Evolutionary conservation across 2,329 filamentous ascomycete genomes (phyloP).

Genomic region (Colletotrichum tamarilloi): DNA sequence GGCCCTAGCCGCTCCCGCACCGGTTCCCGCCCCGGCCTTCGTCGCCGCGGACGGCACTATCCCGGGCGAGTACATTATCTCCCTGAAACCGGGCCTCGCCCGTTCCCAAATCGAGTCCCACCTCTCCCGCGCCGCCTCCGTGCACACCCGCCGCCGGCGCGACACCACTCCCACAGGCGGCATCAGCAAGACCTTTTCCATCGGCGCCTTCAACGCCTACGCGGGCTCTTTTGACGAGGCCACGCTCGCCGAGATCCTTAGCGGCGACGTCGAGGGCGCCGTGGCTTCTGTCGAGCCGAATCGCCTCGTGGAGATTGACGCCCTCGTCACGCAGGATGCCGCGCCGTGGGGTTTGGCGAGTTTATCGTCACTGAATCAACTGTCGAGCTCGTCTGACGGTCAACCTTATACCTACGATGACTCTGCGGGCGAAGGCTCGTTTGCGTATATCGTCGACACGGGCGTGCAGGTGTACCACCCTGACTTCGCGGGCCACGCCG

Average conservation of each 20-base stretch:
- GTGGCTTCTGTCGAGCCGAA: conserved; percentile 44
- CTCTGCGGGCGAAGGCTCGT: conserved; percentile 45
- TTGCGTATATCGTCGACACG: conserved; percentile 55
- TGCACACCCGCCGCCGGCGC: conserved; percentile 49
- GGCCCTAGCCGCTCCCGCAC: not conserved
- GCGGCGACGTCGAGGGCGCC: not conserved
- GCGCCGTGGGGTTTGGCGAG: no score
- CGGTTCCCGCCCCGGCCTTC: not conserved
- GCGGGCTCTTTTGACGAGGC: conserved; percentile 54
- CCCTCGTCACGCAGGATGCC: no score
- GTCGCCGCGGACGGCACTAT: not conserved
- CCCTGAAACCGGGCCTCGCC: conserved; percentile 51
- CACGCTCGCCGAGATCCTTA: conserved; percentile 51
- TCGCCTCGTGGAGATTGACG: conserved; percentile 31
- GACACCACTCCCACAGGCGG: conserved; percentile 15
- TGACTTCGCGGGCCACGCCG: conserved; percentile 48
- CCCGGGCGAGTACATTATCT: conserved; percentile 52
- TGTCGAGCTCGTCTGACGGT: no score
- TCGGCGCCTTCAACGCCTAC: conserved; percentile 54
- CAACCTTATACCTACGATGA: no score
- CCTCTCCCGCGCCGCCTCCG: conserved; percentile 40
- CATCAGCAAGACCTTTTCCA: conserved; percentile 37
- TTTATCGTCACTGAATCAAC: no score
- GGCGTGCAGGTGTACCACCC: conserved; percentile 45
- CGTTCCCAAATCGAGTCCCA: conserved; percentile 43